Conservation (phyloP, 805 yeast species). For the Scheffersomyces ergatensis region DNA sequence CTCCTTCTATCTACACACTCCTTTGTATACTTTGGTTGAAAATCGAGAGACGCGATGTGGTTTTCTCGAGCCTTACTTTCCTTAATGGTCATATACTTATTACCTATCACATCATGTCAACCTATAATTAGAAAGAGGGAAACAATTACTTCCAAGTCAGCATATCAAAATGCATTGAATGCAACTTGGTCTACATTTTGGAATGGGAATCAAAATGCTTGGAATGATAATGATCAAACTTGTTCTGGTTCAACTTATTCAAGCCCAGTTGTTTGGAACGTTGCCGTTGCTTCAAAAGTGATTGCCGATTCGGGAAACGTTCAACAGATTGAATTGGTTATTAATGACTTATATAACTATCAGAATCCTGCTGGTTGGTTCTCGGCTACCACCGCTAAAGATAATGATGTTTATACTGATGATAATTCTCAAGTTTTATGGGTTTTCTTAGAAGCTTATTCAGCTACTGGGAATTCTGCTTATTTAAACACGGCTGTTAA, state of each 20-base stretch:
- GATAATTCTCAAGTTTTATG: constrained; percentile 27
- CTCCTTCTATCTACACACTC: too few species aligned
- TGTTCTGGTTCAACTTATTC: constrained; percentile 10
- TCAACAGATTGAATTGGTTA: constrained; percentile 8
- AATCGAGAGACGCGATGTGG: background rate
- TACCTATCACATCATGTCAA: background rate
- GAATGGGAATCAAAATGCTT: constrained; percentile 8
- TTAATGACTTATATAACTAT: constrained; percentile 13
- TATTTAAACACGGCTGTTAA: constrained; percentile 17
- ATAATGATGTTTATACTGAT: constrained; percentile 24
- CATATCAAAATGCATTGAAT: background rate
- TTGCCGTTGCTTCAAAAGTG: constrained; percentile 23
- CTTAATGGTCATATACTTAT: background rate
- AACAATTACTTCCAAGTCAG: background rate
- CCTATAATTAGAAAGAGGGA: background rate
- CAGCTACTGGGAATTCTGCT: constrained; percentile 10
- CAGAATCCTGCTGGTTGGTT: constrained; percentile 18
- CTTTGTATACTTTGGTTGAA: too few species aligned
- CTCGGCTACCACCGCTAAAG: constrained; percentile 19
- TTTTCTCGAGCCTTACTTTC: background rate
- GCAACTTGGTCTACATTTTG: constrained; percentile 20
- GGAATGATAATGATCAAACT: constrained; percentile 16
- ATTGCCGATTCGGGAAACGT: constrained; percentile 11
- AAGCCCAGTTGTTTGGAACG: constrained; percentile 23
- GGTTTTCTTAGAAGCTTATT: constrained; percentile 21